Evolutionary conservation across 352 stramenopile genomes (phyloP), one percentile per base, ranked within the genome.

Genomic region (Phytophthora meadii): DNA sequence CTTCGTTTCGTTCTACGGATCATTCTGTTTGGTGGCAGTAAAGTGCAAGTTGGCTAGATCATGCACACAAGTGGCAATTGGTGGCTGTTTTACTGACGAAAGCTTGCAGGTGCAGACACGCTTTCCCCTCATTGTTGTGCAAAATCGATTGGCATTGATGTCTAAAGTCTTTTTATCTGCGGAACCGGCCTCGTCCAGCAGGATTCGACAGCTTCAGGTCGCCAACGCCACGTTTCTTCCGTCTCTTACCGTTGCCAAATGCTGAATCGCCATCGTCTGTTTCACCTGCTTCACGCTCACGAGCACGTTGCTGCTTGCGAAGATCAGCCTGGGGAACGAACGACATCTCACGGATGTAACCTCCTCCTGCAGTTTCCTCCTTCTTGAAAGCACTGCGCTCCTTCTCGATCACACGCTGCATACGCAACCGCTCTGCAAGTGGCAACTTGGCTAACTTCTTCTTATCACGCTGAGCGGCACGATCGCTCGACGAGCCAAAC

Each of bases 321-420:
- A 85, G 41, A 39, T 92, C 85, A 40, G 79, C 83, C 59, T 89
- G 60, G 0, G 82, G 86, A 10, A 92, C 76, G 54, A 92, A 93
- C 12, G 83, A 90, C 83, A 93, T 92, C 65, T 93, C 84, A 54
- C 87, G 86, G 65, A 91, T 83, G 76, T 93, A 93, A n/a, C 84
- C 79, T 46, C 84, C 84, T 42, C 81, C 72, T 14, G 68, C 75
- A 39, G 68, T 88, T 48, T 94, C 83, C 50, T 92, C 86, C 70
- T 94, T 93, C 70, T 94, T 92, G 73, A 92, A 94, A 15, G 82
- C 75, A 46, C 85, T 94, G 36, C 79, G 78, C 61, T 96, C 88
- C 49, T 82, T 79, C 49, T 93, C 87, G 28, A 87, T 87, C 8
- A 79, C 66, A 44, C 88, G 84, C 59, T 95, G 86, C 52, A 92